A percentile compares a stretch with the other conserved stretches of the same genome.
These are phyloP conservation scores for Plenodomus tracheiphilus DNA, from an alignment of 2,329 filamentous ascomycete genomes.

Conservation along the genomic window DNA sequence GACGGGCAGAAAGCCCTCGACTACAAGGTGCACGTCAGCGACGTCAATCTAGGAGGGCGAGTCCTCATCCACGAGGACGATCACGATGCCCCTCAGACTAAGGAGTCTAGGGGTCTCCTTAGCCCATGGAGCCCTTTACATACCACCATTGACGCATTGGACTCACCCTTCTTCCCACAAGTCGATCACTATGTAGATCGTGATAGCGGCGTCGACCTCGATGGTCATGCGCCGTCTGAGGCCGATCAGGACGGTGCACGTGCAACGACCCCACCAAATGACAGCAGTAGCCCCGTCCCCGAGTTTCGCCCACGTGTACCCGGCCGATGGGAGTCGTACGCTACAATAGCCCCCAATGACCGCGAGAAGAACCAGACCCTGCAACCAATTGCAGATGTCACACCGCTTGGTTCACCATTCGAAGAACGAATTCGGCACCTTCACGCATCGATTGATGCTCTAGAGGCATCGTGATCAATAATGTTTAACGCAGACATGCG, in stretches of 20 bases:
- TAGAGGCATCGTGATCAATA: conserved; percentile 16
- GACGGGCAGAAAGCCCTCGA: conserved; percentile 86
- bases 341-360: conserved; percentile 1
- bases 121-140: conserved; percentile 44
- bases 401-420: conserved; percentile 33
- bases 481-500: too few species aligned
- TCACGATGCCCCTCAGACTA: conserved; percentile 18
- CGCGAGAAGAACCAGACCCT: neutral
- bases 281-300: conserved; percentile 6
- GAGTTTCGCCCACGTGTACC: conserved; percentile 13
- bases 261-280: conserved; percentile 1
- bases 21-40: conserved; percentile 76
- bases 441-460: conserved; percentile 23
- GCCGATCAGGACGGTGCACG: conserved; percentile 9
- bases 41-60: conserved; percentile 79
- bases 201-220: conserved; percentile 44
- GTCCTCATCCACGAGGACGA: conserved; percentile 74
- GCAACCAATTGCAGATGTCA: conserved; percentile 11
- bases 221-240: conserved; percentile 28
- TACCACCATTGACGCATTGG: conserved; percentile 20
- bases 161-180: conserved; percentile 21
- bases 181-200: conserved; percentile 36
- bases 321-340: conserved; percentile 13
- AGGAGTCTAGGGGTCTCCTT: conserved; percentile 35
- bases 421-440: conserved; percentile 29